A percentile compares a stretch with the other conserved stretches of the same genome.
Conservation (phyloP, 1,284 basidiomycete species). For the Puccinia horiana region DNA sequence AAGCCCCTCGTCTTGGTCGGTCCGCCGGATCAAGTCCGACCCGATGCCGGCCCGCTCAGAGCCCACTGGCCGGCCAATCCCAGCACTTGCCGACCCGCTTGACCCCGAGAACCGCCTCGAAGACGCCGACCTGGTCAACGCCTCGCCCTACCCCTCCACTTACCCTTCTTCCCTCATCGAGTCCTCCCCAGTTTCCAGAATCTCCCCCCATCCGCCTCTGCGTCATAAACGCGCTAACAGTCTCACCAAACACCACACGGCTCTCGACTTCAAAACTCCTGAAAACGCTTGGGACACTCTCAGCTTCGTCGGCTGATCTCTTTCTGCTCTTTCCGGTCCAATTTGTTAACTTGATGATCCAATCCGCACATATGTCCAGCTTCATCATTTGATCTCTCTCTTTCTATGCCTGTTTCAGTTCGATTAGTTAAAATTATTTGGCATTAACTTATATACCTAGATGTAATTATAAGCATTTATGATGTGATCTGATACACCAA, state of each 20-base stretch:
- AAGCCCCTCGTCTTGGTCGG: neutral
- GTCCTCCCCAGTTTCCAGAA: neutral
- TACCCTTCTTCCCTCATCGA: neutral
- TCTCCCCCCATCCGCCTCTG: neutral
- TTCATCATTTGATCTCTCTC: no score
- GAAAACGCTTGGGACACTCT: constrained; percentile 15
- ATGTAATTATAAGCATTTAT: no score
- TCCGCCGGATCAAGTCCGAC: constrained; percentile 20
- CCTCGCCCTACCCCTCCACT: neutral
- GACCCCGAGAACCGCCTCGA: neutral
- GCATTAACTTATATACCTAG: no score
- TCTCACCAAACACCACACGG: neutral
- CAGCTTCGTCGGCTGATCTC: constrained; percentile 16
- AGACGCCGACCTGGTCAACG: neutral
- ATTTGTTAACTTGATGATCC: no score
- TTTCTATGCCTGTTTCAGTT: no score
- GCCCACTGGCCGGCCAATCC: neutral
- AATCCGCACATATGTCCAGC: no score
- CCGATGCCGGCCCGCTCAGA: neutral
- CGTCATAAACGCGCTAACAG: neutral
- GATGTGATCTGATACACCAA: no score
- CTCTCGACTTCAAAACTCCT: constrained; percentile 26
- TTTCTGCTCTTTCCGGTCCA: neutral
- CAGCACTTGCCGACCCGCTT: neutral
- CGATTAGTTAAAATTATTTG: no score